These are phyloP conservation scores for Furcasterigmium furcatum DNA, from an alignment of 2,329 filamentous ascomycete genomes.

Conservation along the genomic window DNA sequence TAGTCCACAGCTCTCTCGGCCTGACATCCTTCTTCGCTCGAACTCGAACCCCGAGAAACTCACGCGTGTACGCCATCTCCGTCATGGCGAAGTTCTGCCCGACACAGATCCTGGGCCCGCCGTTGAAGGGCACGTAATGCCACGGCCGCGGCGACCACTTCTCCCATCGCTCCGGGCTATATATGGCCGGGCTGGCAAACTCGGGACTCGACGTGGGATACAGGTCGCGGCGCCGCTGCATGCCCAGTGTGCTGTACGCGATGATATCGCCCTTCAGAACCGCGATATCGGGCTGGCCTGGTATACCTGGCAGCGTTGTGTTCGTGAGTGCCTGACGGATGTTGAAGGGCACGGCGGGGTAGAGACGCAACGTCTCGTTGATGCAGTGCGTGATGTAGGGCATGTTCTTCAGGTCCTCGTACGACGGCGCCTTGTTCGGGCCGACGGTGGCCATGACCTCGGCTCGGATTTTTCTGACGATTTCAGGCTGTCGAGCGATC, in stretches of 20 bases:
- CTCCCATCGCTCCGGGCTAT: conserved; percentile 49
- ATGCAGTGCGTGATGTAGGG: conserved; percentile 72
- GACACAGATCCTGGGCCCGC: conserved; percentile 35
- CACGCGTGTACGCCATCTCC: conserved; percentile 49
- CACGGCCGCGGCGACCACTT: conserved; percentile 48
- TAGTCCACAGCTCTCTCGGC: too few relatives aligned
- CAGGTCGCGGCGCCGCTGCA: conserved; percentile 47
- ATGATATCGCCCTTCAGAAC: conserved; percentile 43
- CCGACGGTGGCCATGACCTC: conserved; percentile 48
- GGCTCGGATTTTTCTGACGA: conserved; percentile 38
- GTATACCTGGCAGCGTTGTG: conserved; percentile 62
- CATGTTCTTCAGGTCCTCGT: conserved; percentile 48
- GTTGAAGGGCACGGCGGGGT: conserved; percentile 78
- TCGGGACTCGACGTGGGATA: conserved; percentile 38
- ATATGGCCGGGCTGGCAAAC: conserved; percentile 32
- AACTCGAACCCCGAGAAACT: conserved; percentile 17
- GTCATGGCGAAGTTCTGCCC: conserved; percentile 58
- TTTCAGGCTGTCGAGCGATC: conserved; percentile 33
- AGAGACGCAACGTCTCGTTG: conserved; percentile 74
- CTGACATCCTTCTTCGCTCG: not conserved
- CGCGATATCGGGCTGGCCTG: conserved; percentile 31
- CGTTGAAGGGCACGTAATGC: conserved; percentile 43
- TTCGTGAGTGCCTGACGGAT: conserved; percentile 68
- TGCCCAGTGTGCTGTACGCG: conserved; percentile 46
- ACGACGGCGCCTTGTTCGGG: conserved; percentile 15